Percentiles rank a stretch among this genome's conserved stretches.
phyloP scores from a whole-genome alignment of 2,329 filamentous ascomycete genomes.

The Fusarium pseudocircinatum region DNA sequence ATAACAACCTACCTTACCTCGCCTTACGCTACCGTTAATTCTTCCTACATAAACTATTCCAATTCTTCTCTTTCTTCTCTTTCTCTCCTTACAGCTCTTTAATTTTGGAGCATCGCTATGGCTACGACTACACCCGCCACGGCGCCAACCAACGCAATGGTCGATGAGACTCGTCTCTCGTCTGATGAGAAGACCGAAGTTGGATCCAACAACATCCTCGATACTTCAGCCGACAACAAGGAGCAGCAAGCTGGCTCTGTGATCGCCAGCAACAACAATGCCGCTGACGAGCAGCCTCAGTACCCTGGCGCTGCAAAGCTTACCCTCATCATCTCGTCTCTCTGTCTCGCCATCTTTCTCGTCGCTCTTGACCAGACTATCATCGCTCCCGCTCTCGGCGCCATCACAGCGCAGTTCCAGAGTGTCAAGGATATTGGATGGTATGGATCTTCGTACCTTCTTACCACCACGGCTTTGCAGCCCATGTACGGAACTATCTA shows the following conservation, averaged over 20 bases:
- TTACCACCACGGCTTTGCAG: slow-evolving; percentile 60
- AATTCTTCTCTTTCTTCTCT: background rate
- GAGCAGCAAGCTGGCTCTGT: slow-evolving; percentile 23
- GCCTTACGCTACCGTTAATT: background rate
- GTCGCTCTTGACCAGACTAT: slow-evolving; percentile 63
- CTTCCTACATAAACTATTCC: background rate
- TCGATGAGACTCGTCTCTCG: slow-evolving; percentile 42
- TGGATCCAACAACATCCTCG: slow-evolving; percentile 39
- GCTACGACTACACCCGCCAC: slow-evolving; percentile 20
- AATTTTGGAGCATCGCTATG: slow-evolving; percentile 3
- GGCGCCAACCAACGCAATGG: slow-evolving; percentile 25
- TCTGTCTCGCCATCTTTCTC: slow-evolving; percentile 59
- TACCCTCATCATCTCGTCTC: slow-evolving; percentile 53
- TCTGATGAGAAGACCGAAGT: slow-evolving; percentile 47
- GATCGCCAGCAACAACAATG: background rate
- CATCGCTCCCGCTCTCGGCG: slow-evolving; percentile 61
- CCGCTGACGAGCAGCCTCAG: slow-evolving; percentile 13
- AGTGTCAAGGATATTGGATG: slow-evolving; percentile 62
- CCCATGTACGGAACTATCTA: slow-evolving; percentile 61
- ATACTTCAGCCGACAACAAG: slow-evolving; percentile 24
- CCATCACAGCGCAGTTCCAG: slow-evolving; percentile 58
- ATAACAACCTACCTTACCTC: background rate
- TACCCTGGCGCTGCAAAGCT: slow-evolving; percentile 56
- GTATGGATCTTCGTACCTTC: slow-evolving; percentile 61
- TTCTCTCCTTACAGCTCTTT: background rate